Conservation (phyloP, 1,284 basidiomycete species). For the Apiotrichum mycotoxinovorans region DNA sequence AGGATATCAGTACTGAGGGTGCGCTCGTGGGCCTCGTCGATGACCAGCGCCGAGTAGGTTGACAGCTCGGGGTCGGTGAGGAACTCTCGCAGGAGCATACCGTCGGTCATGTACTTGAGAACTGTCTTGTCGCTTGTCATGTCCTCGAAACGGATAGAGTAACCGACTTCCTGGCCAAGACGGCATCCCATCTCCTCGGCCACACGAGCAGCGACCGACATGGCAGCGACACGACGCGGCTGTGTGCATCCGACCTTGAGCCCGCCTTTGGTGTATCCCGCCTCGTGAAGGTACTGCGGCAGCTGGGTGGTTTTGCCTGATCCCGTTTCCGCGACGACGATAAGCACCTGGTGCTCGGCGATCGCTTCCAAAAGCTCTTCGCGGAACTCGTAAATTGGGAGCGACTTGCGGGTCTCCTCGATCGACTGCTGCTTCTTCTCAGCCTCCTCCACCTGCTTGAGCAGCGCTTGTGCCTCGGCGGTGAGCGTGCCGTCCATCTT, state of each 20-base stretch:
- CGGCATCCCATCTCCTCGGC: slow-evolving; percentile 98
- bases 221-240: slow-evolving; percentile 96
- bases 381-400: slow-evolving; percentile 84
- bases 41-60: slow-evolving; percentile 86
- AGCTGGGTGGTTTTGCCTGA: slow-evolving; percentile 98
- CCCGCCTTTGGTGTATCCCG: slow-evolving; percentile 85
- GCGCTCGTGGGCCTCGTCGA: slow-evolving; percentile 95
- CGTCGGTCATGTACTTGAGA: slow-evolving; percentile 97
- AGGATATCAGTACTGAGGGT: slow-evolving; percentile 95
- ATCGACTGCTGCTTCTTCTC: slow-evolving; percentile 83
- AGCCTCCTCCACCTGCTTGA: slow-evolving; percentile 85
- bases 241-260: slow-evolving; percentile 95
- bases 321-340: slow-evolving; percentile 89
- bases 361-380: slow-evolving; percentile 85
- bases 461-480: slow-evolving; percentile 78
- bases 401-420: slow-evolving; percentile 82
- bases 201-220: slow-evolving; percentile 98
- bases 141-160: slow-evolving; percentile 98
- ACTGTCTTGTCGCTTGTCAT: slow-evolving; percentile 98
- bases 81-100: slow-evolving; percentile 95
- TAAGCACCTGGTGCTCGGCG: slow-evolving; percentile 82
- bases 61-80: slow-evolving; percentile 91
- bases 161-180: slow-evolving; percentile 95
- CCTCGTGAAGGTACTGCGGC: slow-evolving; percentile 96
- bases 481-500: slow-evolving; percentile 73